Evolutionary conservation across 176 grass and related monocot genomes (phyloP), one percentile per base, ranked within the genome.

Genomic region (Saccharum spontaneum): DNA sequence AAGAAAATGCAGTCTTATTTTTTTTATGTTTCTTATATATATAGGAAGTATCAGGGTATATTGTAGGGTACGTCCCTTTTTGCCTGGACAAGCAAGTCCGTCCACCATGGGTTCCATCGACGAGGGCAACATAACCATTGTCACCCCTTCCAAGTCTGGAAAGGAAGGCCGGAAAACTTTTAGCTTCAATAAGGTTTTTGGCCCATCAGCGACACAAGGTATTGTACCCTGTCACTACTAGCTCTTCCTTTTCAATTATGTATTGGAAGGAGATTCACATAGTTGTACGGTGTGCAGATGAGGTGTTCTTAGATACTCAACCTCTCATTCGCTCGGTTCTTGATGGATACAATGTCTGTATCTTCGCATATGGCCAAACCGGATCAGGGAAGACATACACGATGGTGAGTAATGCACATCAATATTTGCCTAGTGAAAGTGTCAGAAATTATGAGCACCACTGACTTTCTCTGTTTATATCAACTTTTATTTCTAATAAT

Each of bases 301-400:
- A 96, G 88, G 97, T 99, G 33, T 99, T 99, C 84, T 86, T 95
- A 64, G 97, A 99, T 90, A 99, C 94, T n/a, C 93, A 89, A 57
- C 94, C 97, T 72, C 94, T 99, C 33, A 97, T 99, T 90, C 94
- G 94, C 31, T 99, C 97, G 1, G 92, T 99, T 75, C 91, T 99
- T 86, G 97, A 99, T 86, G 97, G 97, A 64, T 99, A 96, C 82
- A 99, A 99, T 82, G 97, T 99, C 69, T 99, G 97, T 71, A 99
- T 99, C 89, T 99, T 99, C 77, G 97, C 97, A 73, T 99, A 99
- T 84, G 97, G 97, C 57, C 97, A 99, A 91, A 99, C 97, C 8
- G 97, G 97, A 69, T 99, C 97, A 82, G 97, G 97, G 79, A 99
- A 99, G 82, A 99, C 97, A 85, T 99, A 90, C 78, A 99, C 97